These are phyloP conservation scores for Aspergillus sparsus DNA, from an alignment of 495 filamentous ascomycete species.

Conservation along the genomic window DNA sequence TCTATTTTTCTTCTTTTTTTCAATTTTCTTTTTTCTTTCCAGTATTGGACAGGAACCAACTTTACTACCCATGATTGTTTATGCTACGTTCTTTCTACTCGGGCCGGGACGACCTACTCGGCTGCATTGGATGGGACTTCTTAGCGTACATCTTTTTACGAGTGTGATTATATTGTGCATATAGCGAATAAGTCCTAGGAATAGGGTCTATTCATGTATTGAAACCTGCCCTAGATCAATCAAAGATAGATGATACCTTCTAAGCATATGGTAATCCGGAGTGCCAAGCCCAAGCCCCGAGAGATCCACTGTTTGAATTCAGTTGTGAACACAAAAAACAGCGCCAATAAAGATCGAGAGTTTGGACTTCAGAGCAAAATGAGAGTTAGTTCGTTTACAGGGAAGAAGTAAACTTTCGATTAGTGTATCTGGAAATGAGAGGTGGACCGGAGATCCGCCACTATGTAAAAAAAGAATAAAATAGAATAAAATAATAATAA, in stretches of 20 bases:
- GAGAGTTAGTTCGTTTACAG: no score
- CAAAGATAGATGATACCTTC: background rate
- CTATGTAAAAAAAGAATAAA: conserved; percentile 22
- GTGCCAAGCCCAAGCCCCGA: background rate
- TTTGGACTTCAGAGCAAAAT: background rate
- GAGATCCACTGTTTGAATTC: background rate
- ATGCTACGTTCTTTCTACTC: conserved; percentile 9
- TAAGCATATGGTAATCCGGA: background rate
- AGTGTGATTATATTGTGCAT: conserved; percentile 20
- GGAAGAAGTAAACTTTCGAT: no score
- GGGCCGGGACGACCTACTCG: conserved; percentile 10
- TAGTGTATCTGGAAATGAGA: background rate
- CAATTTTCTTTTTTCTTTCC: conserved; percentile 19
- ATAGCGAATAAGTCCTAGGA: conserved; percentile 13
- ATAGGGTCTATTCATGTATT: background rate
- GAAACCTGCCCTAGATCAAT: background rate
- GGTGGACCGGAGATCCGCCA: conserved; percentile 28
- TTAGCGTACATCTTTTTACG: conserved; percentile 16
- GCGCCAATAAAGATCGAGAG: conserved; percentile 6
- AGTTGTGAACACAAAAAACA: background rate
- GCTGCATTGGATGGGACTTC: conserved; percentile 19
- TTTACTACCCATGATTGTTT: conserved; percentile 18
- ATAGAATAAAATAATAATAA: no score
- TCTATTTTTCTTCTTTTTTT: conserved; percentile 15
- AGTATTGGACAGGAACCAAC: conserved; percentile 14